phyloP scores from a whole-genome alignment of 2,329 filamentous ascomycete genomes.

The Paecilomyces sp. region DNA sequence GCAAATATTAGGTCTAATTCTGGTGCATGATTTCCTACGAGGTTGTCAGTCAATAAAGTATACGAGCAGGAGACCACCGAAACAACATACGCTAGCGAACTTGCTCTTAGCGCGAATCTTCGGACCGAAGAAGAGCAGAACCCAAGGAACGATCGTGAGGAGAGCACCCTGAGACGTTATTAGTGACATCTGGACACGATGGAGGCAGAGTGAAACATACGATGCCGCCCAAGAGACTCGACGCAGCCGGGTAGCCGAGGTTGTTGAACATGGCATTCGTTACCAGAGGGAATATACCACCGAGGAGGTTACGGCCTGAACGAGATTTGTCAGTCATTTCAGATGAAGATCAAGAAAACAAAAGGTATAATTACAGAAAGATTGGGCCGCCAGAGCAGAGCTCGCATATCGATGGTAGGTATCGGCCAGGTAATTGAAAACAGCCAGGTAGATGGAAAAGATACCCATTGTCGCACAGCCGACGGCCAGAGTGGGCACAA shows the following conservation, averaged over 20 bases:
- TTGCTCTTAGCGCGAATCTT: slow-evolving; percentile 67
- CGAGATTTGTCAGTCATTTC: background rate
- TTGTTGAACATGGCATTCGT: slow-evolving; percentile 65
- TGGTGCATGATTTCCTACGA: slow-evolving; percentile 12
- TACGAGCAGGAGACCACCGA: background rate
- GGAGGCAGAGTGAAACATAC: slow-evolving; percentile 29
- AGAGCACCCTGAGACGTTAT: slow-evolving; percentile 35
- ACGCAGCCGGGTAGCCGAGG: slow-evolving; percentile 64
- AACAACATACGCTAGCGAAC: slow-evolving; percentile 56
- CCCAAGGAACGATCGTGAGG: slow-evolving; percentile 80
- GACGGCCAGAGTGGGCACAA: slow-evolving; percentile 62
- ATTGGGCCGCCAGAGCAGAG: slow-evolving; percentile 77
- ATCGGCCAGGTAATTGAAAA: slow-evolving; percentile 83
- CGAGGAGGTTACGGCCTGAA: slow-evolving; percentile 65
- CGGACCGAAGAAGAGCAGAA: slow-evolving; percentile 70
- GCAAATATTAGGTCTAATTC: background rate
- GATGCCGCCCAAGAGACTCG: slow-evolving; percentile 68
- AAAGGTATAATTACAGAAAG: slow-evolving; percentile 51
- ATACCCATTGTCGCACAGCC: slow-evolving; percentile 72
- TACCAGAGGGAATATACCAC: slow-evolving; percentile 72
- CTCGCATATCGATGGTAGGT: slow-evolving; percentile 72
- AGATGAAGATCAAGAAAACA: background rate
- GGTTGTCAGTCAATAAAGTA: background rate
- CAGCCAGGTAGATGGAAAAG: slow-evolving; percentile 70
- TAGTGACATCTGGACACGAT: slow-evolving; percentile 1